Conservation (phyloP, 169 alveolate genomes). For the Plasmodium berghei region DNA sequence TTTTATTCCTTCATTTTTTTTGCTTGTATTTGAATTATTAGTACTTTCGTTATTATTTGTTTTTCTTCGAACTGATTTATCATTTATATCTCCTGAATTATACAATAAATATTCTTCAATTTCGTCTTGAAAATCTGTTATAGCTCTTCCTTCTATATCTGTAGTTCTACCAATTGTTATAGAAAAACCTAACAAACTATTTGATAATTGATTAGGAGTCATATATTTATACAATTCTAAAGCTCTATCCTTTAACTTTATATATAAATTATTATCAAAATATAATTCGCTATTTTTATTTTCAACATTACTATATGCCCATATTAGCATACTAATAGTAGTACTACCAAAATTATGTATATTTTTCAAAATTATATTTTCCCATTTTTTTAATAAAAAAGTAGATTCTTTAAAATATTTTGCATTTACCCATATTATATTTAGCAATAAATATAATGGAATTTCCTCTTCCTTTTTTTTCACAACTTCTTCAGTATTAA, state of each 20-base stretch:
- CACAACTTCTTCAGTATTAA: no score
- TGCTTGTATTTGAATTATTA: not conserved
- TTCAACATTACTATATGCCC: conserved; percentile 73
- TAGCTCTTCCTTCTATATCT: conserved; percentile 15
- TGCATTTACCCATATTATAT: conserved; percentile 70
- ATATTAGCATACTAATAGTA: conserved; percentile 69
- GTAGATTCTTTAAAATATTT: conserved; percentile 68
- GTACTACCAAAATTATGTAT: conserved; percentile 36
- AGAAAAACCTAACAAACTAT: conserved; percentile 57
- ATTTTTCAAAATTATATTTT: conserved; percentile 37
- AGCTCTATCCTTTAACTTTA: conserved; percentile 57
- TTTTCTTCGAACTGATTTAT: not conserved
- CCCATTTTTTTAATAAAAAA: conserved; percentile 45
- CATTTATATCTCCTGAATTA: not conserved
- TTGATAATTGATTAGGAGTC: conserved; percentile 73
- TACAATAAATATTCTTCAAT: conserved; percentile 29
- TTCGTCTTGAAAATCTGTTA: conserved; percentile 31
- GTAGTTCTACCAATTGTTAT: conserved; percentile 57
- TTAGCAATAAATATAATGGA: conserved; percentile 47
- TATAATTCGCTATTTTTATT: conserved; percentile 28
- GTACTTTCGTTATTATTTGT: not conserved
- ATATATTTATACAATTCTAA: conserved; percentile 11
- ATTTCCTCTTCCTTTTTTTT: not conserved
- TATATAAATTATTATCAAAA: conserved; percentile 32
- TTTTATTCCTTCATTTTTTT: not conserved